These are phyloP conservation scores for Lipomyces mesembrius DNA, from an alignment of 805 yeast genomes.

Conservation along the genomic window DNA sequence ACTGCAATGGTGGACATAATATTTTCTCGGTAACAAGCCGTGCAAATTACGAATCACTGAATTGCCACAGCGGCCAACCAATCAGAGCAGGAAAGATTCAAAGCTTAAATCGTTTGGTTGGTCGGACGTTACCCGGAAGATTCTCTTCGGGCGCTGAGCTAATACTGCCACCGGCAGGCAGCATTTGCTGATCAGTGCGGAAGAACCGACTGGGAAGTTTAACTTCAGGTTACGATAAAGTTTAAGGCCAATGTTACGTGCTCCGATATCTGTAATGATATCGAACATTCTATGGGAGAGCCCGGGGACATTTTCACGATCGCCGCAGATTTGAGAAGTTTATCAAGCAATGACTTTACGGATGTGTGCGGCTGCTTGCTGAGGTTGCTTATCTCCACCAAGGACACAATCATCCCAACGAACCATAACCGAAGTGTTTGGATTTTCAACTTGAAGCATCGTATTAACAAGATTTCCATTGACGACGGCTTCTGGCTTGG, in stretches of 20 bases:
- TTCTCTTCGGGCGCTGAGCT: not conserved
- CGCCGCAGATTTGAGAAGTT: not conserved
- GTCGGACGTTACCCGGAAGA: not conserved
- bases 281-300: no score
- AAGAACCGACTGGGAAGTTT: not conserved
- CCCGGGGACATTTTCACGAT: no score
- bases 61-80: no score
- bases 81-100: no score
- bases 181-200: not conserved
- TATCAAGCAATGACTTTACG: not conserved
- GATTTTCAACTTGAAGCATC: not conserved
- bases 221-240: not conserved
- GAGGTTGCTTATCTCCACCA: not conserved
- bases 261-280: no score
- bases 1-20: no score
- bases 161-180: not conserved
- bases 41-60: no score
- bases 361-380: not conserved
- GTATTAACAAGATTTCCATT: no score
- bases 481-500: not conserved
- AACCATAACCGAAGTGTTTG: no score
- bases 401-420: no score
- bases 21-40: no score
- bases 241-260: not conserved
- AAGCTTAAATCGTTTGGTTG: not conserved